Base-by-base conservation (phyloP, 495 filamentous ascomycete genomes). In the Penicillium dipodomyicola region DNA sequence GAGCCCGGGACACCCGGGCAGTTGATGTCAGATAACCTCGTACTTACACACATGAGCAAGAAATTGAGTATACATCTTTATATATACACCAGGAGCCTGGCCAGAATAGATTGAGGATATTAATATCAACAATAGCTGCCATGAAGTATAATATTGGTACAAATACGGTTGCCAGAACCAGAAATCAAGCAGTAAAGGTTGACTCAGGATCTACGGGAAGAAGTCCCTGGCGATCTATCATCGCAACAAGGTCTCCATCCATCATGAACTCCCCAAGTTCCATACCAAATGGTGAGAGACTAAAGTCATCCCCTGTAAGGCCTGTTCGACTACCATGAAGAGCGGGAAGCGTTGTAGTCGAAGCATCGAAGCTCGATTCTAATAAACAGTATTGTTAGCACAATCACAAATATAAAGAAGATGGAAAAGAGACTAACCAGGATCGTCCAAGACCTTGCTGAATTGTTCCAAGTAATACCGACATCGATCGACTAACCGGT, bases 261-360 rank as follows among this genome's bases (percentile, higher is more conserved):
- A 76, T 58, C 71, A 77, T 77, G 19, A 77, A 77, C 54, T 77
- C 75, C 1, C 75, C 72, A 9, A 77, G 55, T 17, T 77, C 74
- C 53, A 74, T 57, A 0, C 72, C 59, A 40, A 77, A 65, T 5
- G 74, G 74, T n/a, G 64, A 55, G 32, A 67, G 45, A 50, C 53
- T 42, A 30, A 63, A 57, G 11, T 62, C 58, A 20, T 39, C 49
- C 4, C 45, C 20, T 10, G 55, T 17, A 2, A 54, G 12, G 11
- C 56, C 41, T 43, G 56, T 12, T 29, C 27, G 25, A 23, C 14
- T n/a, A n/a, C 43, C 47, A 61, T 45, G 11, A 47, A 69, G 20
- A 17, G 14, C n/a, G 49, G 58, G 19, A 41, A 59, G 22, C 37
- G 57, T 32, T 17, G 49, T 49, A 12, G 29, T 41, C 27, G 44